Conservation (phyloP, 2,329 filamentous ascomycete genomes). For the Colletotrichum tanaceti region DNA sequence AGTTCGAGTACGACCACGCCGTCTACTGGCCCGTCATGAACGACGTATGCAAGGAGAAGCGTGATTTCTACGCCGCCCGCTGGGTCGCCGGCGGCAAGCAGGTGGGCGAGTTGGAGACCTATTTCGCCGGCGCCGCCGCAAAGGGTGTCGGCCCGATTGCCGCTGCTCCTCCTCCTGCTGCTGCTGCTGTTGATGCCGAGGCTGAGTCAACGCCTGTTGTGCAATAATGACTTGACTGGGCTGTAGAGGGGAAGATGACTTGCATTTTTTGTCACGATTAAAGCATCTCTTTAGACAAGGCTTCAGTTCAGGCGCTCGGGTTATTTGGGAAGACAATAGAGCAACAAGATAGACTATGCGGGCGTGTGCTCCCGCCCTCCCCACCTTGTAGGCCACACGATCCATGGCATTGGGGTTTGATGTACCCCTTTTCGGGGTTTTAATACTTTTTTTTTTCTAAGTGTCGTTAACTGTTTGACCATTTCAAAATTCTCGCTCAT, state of each 20-base stretch:
- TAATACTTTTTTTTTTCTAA: not conserved
- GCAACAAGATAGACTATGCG: conserved; percentile 1
- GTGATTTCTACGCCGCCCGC: conserved; percentile 70
- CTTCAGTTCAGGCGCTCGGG: not conserved
- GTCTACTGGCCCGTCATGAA: conserved; percentile 90
- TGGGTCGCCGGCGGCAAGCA: conserved; percentile 85
- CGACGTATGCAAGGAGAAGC: conserved; percentile 74
- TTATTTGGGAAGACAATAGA: conserved; percentile 16
- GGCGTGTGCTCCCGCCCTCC: not conserved
- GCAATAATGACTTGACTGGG: not conserved
- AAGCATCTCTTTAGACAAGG: conserved; percentile 7
- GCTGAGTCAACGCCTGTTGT: conserved; percentile 8
- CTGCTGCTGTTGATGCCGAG: conserved; percentile 11
- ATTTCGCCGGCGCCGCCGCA: conserved; percentile 73
- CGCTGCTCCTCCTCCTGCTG: not conserved
- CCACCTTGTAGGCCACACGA: not conserved
- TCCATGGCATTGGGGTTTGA: not conserved
- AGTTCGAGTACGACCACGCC: conserved; percentile 92
- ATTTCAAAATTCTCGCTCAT: not conserved
- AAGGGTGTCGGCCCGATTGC: conserved; percentile 23
- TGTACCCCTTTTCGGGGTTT: not conserved
- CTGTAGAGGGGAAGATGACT: too few species aligned
- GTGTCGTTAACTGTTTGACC: too few species aligned
- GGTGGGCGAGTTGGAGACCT: conserved; percentile 88
- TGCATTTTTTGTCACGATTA: not conserved